These are phyloP conservation scores for Cladosporium sp. DNA, from an alignment of 2,329 filamentous ascomycete species.

Conservation along the genomic window DNA sequence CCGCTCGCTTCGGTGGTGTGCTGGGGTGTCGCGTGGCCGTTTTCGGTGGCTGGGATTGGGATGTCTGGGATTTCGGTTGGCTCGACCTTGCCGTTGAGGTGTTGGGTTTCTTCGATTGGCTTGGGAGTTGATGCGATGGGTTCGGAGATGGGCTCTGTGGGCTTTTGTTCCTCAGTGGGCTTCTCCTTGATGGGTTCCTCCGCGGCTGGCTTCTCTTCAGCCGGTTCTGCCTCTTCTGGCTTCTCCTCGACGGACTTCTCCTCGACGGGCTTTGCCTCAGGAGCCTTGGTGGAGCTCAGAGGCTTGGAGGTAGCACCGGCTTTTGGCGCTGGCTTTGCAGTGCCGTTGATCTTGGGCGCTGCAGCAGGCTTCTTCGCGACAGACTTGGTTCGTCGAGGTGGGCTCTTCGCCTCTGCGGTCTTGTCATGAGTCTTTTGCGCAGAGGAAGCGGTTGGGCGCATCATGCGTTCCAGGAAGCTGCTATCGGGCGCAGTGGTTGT, in stretches of 20 bases:
- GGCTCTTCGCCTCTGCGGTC: slow-evolving; percentile 33
- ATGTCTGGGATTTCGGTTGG: background rate
- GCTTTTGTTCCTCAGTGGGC: background rate
- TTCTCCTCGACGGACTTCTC: slow-evolving; percentile 2
- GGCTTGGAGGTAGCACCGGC: background rate
- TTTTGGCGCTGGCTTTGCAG: slow-evolving; percentile 8
- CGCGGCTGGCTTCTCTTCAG: background rate
- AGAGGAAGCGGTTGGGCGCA: slow-evolving; percentile 67
- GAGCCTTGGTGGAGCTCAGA: background rate
- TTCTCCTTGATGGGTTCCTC: background rate
- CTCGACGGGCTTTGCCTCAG: background rate
- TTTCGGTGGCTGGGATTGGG: slow-evolving; percentile 1
- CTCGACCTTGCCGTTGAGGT: background rate
- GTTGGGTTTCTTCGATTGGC: background rate
- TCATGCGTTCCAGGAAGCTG: slow-evolving; percentile 74
- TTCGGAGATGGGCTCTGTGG: background rate
- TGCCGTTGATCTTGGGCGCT: slow-evolving; percentile 14
- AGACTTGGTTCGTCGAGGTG: slow-evolving; percentile 23
- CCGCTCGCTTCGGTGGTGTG: slow-evolving; percentile 3
- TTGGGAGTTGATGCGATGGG: no score
- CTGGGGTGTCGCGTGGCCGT: slow-evolving; percentile 1
- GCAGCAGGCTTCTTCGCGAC: slow-evolving; percentile 12
- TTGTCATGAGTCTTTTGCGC: slow-evolving; percentile 65
- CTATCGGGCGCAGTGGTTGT: slow-evolving; percentile 59
- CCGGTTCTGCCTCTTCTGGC: background rate